Evolutionary conservation across 345 rosid species (phyloP).

Genomic region (Arabis alpina): DNA sequence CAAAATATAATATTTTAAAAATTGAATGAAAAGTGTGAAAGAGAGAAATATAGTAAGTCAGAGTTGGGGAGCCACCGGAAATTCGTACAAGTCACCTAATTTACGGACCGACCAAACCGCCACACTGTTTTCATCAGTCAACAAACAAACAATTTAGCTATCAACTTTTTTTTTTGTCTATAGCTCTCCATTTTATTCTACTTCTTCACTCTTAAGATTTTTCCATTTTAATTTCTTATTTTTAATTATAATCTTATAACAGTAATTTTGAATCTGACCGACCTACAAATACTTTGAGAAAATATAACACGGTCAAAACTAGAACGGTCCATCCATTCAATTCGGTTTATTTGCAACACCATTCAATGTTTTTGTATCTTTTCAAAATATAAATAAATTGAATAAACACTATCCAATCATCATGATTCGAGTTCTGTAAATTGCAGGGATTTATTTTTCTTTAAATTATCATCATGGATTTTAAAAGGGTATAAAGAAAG

Average conservation of each 20-base stretch:
- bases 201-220: conserved; percentile 21
- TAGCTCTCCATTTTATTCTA: not conserved
- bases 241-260: conserved; percentile 1
- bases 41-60: conserved; percentile 33
- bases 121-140: conserved; percentile 36
- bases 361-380: not conserved
- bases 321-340: not conserved
- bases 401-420: conserved; percentile 5
- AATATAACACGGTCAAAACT: not conserved
- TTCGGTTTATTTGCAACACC: conserved; percentile 12
- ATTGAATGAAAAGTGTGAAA: conserved; percentile 30
- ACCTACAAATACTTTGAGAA: conserved; percentile 12
- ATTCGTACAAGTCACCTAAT: conserved; percentile 29
- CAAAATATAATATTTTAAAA: not conserved
- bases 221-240: not conserved
- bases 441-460: conserved; percentile 17
- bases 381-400: not conserved
- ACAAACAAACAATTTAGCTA: conserved; percentile 16
- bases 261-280: conserved; percentile 28
- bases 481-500: not conserved
- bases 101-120: conserved; percentile 45
- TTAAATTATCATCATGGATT: conserved; percentile 18
- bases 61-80: conserved; percentile 36
- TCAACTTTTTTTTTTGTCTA: not conserved
- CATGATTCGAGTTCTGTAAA: conserved; percentile 33